phyloP scores from a whole-genome alignment of 345 rosid genomes.

The Balakata baccata region DNA sequence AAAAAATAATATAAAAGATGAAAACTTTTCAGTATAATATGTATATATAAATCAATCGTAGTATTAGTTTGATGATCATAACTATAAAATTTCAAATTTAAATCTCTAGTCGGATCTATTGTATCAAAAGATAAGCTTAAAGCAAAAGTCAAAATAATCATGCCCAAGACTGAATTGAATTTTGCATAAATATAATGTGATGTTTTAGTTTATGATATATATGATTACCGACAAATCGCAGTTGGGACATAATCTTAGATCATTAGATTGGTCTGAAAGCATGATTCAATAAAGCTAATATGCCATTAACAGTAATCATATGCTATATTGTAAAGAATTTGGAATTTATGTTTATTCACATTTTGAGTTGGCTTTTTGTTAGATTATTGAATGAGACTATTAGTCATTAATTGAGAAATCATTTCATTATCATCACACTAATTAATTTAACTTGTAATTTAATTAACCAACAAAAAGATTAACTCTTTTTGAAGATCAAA shows the following conservation, averaged over 20 bases:
- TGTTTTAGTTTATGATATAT: slow-evolving; percentile 4
- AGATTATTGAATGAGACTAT: slow-evolving; percentile 1
- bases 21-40: too few species aligned
- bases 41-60: too few species aligned
- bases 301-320: slow-evolving; percentile 4
- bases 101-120: too few species aligned
- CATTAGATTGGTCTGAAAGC: not conserved
- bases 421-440: slow-evolving; percentile 14
- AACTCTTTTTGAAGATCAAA: not conserved
- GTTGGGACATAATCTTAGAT: slow-evolving; percentile 7
- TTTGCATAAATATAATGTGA: not conserved
- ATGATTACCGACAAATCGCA: slow-evolving; percentile 9
- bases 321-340: too few species aligned
- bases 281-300: slow-evolving; percentile 8
- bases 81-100: too few species aligned
- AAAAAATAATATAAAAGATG: not conserved
- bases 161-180: not conserved
- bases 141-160: slow-evolving; percentile 13
- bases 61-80: too few species aligned
- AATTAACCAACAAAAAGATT: not conserved
- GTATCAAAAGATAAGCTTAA: not conserved
- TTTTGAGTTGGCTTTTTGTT: not conserved
- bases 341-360: too few species aligned
- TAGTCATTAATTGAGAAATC: slow-evolving; percentile 9
- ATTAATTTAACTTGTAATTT: slow-evolving; percentile 1